Conservation (phyloP, 345 rosid species). For the Camelina laxa region DNA sequence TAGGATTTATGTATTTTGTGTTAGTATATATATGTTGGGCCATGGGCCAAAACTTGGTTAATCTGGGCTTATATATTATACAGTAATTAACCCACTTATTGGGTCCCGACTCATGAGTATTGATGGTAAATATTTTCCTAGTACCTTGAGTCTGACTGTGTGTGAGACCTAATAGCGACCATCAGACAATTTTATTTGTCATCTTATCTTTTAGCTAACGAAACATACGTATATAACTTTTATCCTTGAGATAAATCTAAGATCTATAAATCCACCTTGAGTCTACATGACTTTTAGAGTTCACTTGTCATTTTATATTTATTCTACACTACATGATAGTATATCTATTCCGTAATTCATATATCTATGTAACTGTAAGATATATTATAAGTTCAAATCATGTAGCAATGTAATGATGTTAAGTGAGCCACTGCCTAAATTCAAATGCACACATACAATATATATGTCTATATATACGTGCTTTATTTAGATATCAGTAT, state of each 20-base stretch:
- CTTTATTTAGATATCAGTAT: no score
- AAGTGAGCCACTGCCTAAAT: no score
- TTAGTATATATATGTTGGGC: conserved; percentile 12
- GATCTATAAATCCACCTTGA: background rate
- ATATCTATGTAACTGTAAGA: no score
- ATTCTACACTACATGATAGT: no score
- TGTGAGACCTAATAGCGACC: background rate
- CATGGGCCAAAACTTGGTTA: conserved; percentile 9
- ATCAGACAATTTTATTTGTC: conserved; percentile 10
- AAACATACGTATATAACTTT: background rate
- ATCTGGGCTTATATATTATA: conserved; percentile 11
- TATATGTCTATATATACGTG: no score
- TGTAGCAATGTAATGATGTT: no score
- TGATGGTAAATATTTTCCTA: background rate
- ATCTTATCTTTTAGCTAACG: background rate
- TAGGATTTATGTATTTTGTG: background rate
- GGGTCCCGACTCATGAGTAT: background rate
- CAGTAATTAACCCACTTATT: background rate
- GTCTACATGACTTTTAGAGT: background rate
- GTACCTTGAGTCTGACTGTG: background rate
- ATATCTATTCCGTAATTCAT: no score
- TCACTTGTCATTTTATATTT: no score
- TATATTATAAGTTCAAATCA: no score
- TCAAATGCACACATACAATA: no score
- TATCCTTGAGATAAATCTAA: background rate